A percentile compares a stretch with the other conserved stretches of the same genome.
phyloP scores from a whole-genome alignment of 75 land plant species.

The Chamaecyparis obtusa region DNA sequence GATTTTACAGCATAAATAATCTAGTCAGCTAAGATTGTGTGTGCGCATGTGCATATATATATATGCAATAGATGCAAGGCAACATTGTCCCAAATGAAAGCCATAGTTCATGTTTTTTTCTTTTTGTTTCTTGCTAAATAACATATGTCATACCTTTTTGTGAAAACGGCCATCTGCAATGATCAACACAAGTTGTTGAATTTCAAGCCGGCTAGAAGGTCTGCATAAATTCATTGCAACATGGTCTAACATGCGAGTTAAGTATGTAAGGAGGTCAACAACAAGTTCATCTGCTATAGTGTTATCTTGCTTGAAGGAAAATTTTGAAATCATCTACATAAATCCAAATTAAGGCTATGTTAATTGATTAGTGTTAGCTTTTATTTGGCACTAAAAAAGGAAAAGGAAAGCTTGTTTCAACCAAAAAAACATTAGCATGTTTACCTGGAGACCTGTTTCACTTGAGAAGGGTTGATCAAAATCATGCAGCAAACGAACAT shows the following conservation, averaged over 20 bases:
- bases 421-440: conserved; percentile 1
- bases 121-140: not conserved
- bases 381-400: not conserved
- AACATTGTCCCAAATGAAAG: not conserved
- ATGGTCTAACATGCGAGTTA: conserved; percentile 69
- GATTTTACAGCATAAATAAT: not conserved
- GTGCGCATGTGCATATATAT: too few relatives aligned
- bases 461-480: conserved; percentile 83
- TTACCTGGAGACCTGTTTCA: conserved; percentile 79
- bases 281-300: conserved; percentile 86
- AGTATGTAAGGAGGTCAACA: conserved; percentile 74
- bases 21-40: too few relatives aligned
- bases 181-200: conserved; percentile 88
- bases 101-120: not conserved
- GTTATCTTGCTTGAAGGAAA: conserved; percentile 94
- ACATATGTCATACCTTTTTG: conserved; percentile 60
- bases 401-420: not conserved
- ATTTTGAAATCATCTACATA: conserved; percentile 76
- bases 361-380: not conserved
- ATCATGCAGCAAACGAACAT: conserved; percentile 82
- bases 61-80: too few relatives aligned
- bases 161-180: conserved; percentile 95
- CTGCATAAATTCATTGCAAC: conserved; percentile 62
- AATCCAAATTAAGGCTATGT: not conserved
- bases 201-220: conserved; percentile 73